Percentiles rank a stretch among this genome's conserved stretches.
These are phyloP conservation scores for Fusarium caatingaense DNA, from an alignment of 2,329 filamentous ascomycete species.

Conservation along the genomic window DNA sequence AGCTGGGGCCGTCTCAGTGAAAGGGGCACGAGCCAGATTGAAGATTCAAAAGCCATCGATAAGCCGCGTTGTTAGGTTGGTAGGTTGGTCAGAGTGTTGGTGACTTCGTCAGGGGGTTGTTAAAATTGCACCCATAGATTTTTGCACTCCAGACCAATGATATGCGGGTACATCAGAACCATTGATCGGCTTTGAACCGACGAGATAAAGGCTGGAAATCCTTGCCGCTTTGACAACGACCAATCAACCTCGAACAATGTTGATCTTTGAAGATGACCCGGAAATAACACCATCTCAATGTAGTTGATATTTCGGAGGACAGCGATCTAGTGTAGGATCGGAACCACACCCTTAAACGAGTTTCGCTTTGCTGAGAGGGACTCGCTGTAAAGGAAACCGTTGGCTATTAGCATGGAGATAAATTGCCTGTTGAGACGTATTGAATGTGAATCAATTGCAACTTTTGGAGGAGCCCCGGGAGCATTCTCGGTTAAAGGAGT, in stretches of 20 bases:
- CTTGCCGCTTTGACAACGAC: background rate
- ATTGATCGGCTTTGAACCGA: background rate
- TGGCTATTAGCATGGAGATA: constrained; percentile 4
- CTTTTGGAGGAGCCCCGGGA: background rate
- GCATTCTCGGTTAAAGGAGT: background rate
- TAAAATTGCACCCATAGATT: constrained; percentile 30
- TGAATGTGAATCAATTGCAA: background rate
- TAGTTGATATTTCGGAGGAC: background rate
- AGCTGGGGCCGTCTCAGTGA: constrained; percentile 12
- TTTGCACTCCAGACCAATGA: constrained; percentile 21
- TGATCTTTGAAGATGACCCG: background rate
- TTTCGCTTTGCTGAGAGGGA: background rate
- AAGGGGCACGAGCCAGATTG: constrained; percentile 29
- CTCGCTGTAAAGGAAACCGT: constrained; percentile 1
- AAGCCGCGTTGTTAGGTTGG: constrained; percentile 16
- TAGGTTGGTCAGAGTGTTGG: constrained; percentile 3
- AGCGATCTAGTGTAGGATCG: constrained; percentile 7
- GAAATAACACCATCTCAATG: background rate
- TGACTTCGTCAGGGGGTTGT: constrained; percentile 11
- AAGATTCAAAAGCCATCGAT: constrained; percentile 8
- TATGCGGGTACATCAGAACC: background rate
- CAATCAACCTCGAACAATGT: background rate
- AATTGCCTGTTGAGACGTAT: background rate
- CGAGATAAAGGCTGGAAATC: constrained; percentile 13
- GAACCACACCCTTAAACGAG: background rate